Evolutionary conservation across 805 yeast genomes (phyloP), one percentile per base, ranked within the genome.

Genomic region (Scheffersomyces stipitis): DNA sequence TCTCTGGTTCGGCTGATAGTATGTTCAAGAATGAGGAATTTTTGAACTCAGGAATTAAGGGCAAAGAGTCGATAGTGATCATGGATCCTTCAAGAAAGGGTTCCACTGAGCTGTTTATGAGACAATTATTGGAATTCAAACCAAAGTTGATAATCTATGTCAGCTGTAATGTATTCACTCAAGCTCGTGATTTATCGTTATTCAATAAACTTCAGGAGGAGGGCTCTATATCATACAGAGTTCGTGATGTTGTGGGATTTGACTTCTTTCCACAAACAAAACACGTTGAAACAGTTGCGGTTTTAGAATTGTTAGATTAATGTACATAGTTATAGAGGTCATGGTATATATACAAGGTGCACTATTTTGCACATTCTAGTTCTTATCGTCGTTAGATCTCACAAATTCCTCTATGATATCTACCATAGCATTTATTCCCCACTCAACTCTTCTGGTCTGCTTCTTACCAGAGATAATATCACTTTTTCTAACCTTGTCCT

Each of bases 391-490:
- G 18, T 40, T 40, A 15, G 30, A 40, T 10, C 33, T 44, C 26
- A 66, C 35, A 22, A 72, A 51, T 46, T 70, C 81, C 26, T 70
- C 77, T 14, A 77, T 69, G 27, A 80, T 61, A 42, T 79, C 85
- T 39, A 70, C 58, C 57, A 76, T 63, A 1, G 78, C 62, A 35
- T 72, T 76, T 14, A 71, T 67, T 2, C 83, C 93, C 95, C 95
- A 86, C 22, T 68, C 65, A 1, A 83, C 75, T 48, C 90, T 70
- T 30, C 59, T 69, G 24, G 55, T 64, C 50, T 80, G 85, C 48
- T 72, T 74, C 44, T 68, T 70, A 12, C 87, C 80, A 35, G 64
- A 63, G 27, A 80, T 55, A 28, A 78, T 61, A 41, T 67, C 71
- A 56, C 81, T 71, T 15, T 53, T 51, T 42, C 62, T 53, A 15